phyloP scores from a whole-genome alignment of 768 basidiomycete species.

The Kwoniella europaea region DNA sequence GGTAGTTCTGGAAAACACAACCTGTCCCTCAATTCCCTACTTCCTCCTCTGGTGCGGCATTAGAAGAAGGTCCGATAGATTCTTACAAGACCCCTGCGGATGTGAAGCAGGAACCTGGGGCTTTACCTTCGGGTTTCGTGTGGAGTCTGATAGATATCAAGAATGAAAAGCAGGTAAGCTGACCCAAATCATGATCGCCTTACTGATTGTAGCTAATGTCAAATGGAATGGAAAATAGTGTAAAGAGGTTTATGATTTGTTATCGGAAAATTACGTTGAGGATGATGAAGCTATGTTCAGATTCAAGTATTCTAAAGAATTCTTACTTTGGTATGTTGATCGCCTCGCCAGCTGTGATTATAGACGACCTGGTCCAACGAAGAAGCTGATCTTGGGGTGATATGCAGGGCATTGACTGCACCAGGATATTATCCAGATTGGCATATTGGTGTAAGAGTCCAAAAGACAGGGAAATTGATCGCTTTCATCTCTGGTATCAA shows the following conservation, averaged over 20 bases:
- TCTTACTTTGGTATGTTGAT: constrained; percentile 76
- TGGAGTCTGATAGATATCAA: constrained; percentile 84
- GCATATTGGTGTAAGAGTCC: constrained; percentile 93
- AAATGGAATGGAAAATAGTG: constrained; percentile 62
- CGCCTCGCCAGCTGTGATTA: background rate
- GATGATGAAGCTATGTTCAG: constrained; percentile 95
- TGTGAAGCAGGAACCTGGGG: constrained; percentile 84
- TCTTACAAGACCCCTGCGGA: constrained; percentile 74
- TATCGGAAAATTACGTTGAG: constrained; percentile 94
- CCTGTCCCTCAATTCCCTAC: constrained; percentile 73
- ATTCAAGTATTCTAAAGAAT: constrained; percentile 93
- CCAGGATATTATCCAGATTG: constrained; percentile 92
- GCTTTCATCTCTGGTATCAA: constrained; percentile 96
- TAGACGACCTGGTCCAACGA: background rate
- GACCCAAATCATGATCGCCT: too few species aligned
- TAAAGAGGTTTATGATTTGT: constrained; percentile 87
- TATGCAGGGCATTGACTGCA: constrained; percentile 82
- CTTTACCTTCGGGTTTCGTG: constrained; percentile 87
- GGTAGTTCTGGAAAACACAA: constrained; percentile 92
- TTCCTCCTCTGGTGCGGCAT: constrained; percentile 60
- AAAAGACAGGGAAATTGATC: constrained; percentile 87
- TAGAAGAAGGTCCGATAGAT: constrained; percentile 83
- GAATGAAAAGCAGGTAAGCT: constrained; percentile 71
- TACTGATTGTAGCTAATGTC: background rate
- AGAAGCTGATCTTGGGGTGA: constrained; percentile 16